A percentile compares a stretch with the other conserved stretches of the same genome.
Conservation (phyloP, 805 yeast species). For the Candida ulmi region DNA sequence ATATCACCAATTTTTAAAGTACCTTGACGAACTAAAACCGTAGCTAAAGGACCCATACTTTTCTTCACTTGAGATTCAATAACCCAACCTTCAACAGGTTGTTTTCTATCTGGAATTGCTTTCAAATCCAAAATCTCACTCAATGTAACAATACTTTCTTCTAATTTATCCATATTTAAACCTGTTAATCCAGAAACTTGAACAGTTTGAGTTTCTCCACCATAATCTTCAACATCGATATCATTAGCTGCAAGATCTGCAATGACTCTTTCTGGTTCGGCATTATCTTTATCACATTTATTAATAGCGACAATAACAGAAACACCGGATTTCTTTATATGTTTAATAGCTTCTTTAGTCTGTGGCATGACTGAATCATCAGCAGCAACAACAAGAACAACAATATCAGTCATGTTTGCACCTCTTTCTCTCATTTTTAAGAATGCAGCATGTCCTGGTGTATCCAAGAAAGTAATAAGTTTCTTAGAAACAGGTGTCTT, state of each 20-base stretch:
- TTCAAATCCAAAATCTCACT: conserved; percentile 79
- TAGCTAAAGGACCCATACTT: conserved; percentile 82
- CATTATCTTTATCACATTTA: conserved; percentile 80
- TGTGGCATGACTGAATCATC: conserved; percentile 99
- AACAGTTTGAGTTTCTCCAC: conserved; percentile 91
- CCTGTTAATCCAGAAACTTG: conserved; percentile 88
- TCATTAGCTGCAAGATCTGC: conserved; percentile 73
- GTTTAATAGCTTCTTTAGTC: conserved; percentile 91
- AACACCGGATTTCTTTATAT: conserved; percentile 76
- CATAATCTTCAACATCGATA: conserved; percentile 84
- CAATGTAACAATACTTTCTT: conserved; percentile 80
- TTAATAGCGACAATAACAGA: conserved; percentile 89
- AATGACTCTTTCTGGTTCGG: conserved; percentile 68
- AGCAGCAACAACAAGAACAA: conserved; percentile 90
- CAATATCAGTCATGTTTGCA: conserved; percentile 88
- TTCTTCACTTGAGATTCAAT: conserved; percentile 79
- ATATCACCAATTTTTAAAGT: conserved; percentile 61
- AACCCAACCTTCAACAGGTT: conserved; percentile 78
- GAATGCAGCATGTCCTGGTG: conserved; percentile 98
- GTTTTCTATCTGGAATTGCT: conserved; percentile 42
- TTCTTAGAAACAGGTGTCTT: conserved; percentile 69
- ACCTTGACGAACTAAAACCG: conserved; percentile 79
- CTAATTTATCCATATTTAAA: conserved; percentile 80
- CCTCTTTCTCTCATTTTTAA: conserved; percentile 96
- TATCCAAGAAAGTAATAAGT: conserved; percentile 83